Percentiles rank a stretch among this genome's conserved stretches.
These are phyloP conservation scores for Mrakia blollopis DNA, from an alignment of 768 basidiomycete genomes.

Conservation along the genomic window DNA sequence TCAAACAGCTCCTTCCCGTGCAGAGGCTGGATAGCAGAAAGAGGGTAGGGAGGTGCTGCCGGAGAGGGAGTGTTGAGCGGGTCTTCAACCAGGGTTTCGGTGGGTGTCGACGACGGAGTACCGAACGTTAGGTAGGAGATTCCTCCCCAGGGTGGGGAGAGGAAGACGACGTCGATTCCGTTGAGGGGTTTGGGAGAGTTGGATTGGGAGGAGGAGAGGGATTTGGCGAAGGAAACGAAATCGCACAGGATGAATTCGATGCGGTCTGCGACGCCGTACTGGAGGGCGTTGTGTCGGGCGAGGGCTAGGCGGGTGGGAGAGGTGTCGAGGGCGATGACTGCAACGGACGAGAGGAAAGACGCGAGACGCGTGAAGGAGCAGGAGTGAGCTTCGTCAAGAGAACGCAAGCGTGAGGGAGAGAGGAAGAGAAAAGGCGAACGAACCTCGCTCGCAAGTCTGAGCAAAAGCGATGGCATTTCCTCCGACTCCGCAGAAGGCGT, in stretches of 20 bases:
- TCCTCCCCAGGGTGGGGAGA: slow-evolving; percentile 96
- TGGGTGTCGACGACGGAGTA: slow-evolving; percentile 41
- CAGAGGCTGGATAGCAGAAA: slow-evolving; percentile 69
- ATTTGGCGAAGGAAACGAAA: slow-evolving; percentile 70
- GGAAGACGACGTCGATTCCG: slow-evolving; percentile 78
- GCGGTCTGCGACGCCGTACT: slow-evolving; percentile 89
- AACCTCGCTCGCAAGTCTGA: slow-evolving; percentile 88
- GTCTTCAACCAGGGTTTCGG: background rate
- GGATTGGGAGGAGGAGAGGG: slow-evolving; percentile 43
- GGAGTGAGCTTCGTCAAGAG: background rate
- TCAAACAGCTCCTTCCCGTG: slow-evolving; percentile 77
- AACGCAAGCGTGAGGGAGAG: slow-evolving; percentile 12
- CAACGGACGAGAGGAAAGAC: background rate
- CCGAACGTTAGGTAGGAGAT: slow-evolving; percentile 56
- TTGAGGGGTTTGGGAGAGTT: slow-evolving; percentile 37
- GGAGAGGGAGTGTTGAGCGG: slow-evolving; percentile 22
- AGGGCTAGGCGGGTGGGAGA: slow-evolving; percentile 78
- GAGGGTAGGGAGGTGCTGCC: slow-evolving; percentile 51
- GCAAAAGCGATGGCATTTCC: slow-evolving; percentile 98
- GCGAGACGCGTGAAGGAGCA: background rate
- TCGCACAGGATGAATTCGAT: slow-evolving; percentile 91
- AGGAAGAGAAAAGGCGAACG: slow-evolving; percentile 44
- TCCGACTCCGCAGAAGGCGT: slow-evolving; percentile 96
- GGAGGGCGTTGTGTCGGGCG: slow-evolving; percentile 85
- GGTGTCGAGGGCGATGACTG: slow-evolving; percentile 90